phyloP scores from a whole-genome alignment of 1,284 basidiomycete genomes.

The Caloboletus inedulis region DNA sequence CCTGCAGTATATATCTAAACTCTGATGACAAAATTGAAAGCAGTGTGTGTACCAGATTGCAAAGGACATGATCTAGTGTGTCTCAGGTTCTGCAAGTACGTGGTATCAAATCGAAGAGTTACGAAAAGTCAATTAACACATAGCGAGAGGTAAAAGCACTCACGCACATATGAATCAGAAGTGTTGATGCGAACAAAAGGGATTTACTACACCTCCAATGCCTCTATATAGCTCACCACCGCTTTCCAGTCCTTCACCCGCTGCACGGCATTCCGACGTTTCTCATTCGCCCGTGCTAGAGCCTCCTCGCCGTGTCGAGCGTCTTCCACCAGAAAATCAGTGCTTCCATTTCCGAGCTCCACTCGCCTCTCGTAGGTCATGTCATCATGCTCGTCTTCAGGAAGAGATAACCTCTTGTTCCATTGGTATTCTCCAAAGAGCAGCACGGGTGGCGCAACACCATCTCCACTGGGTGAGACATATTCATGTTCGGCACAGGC shows the following conservation, averaged over 20 bases:
- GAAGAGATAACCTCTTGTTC: slow-evolving; percentile 52
- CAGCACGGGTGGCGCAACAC: slow-evolving; percentile 49
- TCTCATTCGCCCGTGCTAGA: slow-evolving; percentile 28
- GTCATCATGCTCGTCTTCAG: slow-evolving; percentile 48
- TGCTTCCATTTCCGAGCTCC: slow-evolving; percentile 42
- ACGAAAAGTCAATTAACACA: neutral
- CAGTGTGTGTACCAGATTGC: neutral
- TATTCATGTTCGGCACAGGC: slow-evolving; percentile 44
- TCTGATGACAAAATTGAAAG: neutral
- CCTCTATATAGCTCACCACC: slow-evolving; percentile 39
- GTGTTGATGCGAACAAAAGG: neutral
- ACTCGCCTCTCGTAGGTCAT: slow-evolving; percentile 59
- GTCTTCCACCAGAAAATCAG: slow-evolving; percentile 59
- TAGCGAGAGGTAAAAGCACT: neutral
- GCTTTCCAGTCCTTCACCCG: slow-evolving; percentile 57
- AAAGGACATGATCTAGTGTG: neutral
- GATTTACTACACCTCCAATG: neutral
- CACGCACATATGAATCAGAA: neutral
- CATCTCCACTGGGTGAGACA: slow-evolving; percentile 14
- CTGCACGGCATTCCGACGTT: slow-evolving; percentile 39
- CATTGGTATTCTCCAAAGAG: slow-evolving; percentile 78
- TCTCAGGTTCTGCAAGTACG: neutral
- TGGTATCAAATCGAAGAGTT: neutral
- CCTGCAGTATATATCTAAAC: neutral
- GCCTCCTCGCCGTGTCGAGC: slow-evolving; percentile 13